Evolutionary conservation across 805 yeast species (phyloP).

Genomic region (Saturnispora silvae): DNA sequence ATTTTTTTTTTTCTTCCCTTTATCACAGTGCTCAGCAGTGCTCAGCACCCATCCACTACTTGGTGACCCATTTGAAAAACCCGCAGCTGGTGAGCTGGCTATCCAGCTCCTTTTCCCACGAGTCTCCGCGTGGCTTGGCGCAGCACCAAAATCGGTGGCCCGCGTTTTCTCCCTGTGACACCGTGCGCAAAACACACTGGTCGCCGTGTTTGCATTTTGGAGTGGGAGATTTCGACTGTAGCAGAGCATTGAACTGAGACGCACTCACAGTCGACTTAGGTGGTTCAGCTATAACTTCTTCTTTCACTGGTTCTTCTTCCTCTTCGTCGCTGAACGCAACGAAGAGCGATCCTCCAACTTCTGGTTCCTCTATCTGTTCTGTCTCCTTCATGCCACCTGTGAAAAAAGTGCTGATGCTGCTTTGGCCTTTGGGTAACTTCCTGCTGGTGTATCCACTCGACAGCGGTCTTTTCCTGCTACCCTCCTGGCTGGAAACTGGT

Average conservation of each 20-base stretch:
- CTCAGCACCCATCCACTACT: slow-evolving; percentile 7
- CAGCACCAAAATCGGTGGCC: slow-evolving; percentile 51
- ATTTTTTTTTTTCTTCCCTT: no score
- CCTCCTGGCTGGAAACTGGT: neutral
- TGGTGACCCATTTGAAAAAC: slow-evolving; percentile 41
- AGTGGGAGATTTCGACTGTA: slow-evolving; percentile 11
- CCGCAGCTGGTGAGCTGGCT: slow-evolving; percentile 31
- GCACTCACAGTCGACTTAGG: neutral
- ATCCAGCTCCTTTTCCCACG: slow-evolving; percentile 15
- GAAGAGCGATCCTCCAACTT: no score
- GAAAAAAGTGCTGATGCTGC: slow-evolving; percentile 5
- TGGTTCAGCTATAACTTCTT: neutral
- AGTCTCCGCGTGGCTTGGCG: slow-evolving; percentile 22
- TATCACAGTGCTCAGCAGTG: neutral
- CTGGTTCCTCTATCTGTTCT: neutral
- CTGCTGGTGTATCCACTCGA: slow-evolving; percentile 13
- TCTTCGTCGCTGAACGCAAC: slow-evolving; percentile 14
- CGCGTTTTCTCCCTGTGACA: slow-evolving; percentile 32
- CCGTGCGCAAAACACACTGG: slow-evolving; percentile 36
- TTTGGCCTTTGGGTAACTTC: slow-evolving; percentile 13
- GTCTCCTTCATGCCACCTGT: neutral
- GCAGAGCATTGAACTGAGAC: slow-evolving; percentile 15
- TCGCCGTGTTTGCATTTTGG: slow-evolving; percentile 42
- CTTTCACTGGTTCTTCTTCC: neutral
- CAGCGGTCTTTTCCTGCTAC: slow-evolving; percentile 7